Conservation (phyloP, 139 green algal genomes). For the Dunaliella primolecta region DNA sequence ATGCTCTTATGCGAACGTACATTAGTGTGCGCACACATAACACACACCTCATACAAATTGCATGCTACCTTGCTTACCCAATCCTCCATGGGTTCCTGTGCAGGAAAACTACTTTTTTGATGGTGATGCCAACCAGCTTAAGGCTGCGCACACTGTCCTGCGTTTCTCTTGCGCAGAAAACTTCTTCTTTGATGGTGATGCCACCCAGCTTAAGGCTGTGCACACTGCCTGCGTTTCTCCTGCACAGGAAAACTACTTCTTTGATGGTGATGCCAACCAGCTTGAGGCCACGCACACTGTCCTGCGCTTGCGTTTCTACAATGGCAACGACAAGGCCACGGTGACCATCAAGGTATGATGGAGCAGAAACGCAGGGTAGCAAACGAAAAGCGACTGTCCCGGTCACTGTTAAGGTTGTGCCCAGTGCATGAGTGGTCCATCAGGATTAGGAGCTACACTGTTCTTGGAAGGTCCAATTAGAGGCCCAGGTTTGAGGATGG, state of each 20-base stretch:
- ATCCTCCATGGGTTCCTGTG: no score
- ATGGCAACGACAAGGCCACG: slow-evolving; percentile 69
- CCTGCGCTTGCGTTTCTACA: slow-evolving; percentile 84
- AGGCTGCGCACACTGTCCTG: slow-evolving; percentile 60
- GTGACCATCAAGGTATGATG: slow-evolving; percentile 81
- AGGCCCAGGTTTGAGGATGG: background rate
- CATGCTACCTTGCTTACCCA: no score
- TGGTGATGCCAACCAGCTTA: slow-evolving; percentile 75
- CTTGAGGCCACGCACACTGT: slow-evolving; percentile 65
- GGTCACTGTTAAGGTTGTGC: background rate
- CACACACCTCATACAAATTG: no score
- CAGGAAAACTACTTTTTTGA: slow-evolving; percentile 98
- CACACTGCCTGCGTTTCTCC: no score
- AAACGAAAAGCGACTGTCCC: background rate
- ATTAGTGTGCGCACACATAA: no score
- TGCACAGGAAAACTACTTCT: slow-evolving; percentile 94
- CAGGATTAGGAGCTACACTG: background rate
- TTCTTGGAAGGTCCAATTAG: background rate
- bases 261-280: slow-evolving; percentile 81
- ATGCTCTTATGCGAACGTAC: no score
- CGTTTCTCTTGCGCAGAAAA: slow-evolving; percentile 95
- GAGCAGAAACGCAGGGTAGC: background rate
- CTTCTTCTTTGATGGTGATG: slow-evolving; percentile 90
- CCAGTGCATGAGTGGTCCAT: background rate
- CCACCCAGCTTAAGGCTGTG: no score